Evolutionary conservation across 2,329 filamentous ascomycete species (phyloP), one percentile per base, ranked within the genome.

Genomic region (Ophidiomyces ophidiicola): DNA sequence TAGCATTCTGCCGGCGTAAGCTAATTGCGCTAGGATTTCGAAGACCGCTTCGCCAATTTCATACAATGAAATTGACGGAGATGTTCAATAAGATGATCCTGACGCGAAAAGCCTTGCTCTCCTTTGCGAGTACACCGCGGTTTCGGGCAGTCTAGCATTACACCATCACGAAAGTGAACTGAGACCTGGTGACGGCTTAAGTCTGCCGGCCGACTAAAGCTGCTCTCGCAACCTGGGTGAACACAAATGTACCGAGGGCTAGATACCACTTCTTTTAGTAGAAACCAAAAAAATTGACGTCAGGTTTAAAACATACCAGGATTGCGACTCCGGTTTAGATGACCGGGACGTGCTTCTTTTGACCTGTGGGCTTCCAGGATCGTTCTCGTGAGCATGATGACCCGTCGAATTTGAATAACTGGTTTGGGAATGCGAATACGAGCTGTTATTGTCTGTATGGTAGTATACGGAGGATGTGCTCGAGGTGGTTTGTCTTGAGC

Each of bases 21-120:
- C 24, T 6, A 7, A 26, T 6, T 26, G 24, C 38, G 26, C 20
- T 43, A 17, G 11, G 40, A 41, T 49, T 57, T 58, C 39, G 54
- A 50, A 10, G 51, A 48, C 1, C 61, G 59, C 50, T 64, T 64
- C 2, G 61, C 59, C 12, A 67, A 51, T 23, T 69, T 59, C 32
- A 65, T 53, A 39, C 68, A 63, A 50, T 77, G 74, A 44, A 67
- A 72, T 30, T 69, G 69, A 37, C 73, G 59, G 37, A 71, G 52
- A 51, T 78, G 74, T 49, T 76, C 74, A 26, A 62, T 62, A 28
- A 74, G 58, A 49, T 77, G 73, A 48, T 78, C 74, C 37, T 65
- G 61, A 4, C 73, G 62, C 3, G 68, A 68, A 48, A 76, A 77
- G 0, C 71, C 72, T 43, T 63, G 57, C 28, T 46, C 50, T 4